Base-by-base conservation (phyloP, 768 basidiomycete genomes). In the Collybia nuda region DNA sequence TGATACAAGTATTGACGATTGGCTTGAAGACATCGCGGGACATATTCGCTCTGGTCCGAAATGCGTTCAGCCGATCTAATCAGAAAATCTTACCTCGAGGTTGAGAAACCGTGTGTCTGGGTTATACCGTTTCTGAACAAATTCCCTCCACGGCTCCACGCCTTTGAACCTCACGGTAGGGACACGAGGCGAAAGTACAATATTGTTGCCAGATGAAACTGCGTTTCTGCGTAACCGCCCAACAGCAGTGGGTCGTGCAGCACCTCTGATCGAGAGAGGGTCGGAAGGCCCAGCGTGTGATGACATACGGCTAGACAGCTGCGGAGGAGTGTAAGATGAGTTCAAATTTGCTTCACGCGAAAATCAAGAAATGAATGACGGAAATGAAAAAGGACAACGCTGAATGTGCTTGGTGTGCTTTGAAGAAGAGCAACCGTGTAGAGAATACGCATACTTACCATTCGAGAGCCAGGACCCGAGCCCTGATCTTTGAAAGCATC, bases 121-220 rank as follows among this genome's bases (percentile, higher is more conserved):
- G 66, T 90, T 84, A 77, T 82, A 94, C 44, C 92, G 78, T 52
- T 74, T 81, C 54, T 81, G 68, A 35, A 94, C 85, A 58, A 93
- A 78, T 58, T 87, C 80, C 60, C 78, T 77, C 88, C 90, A 91
- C n/a, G 81, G 66, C 50, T 89, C 85, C 22, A 93, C 68, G 22
- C 66, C 71, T 67, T 67, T 74, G 15, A 40, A 32, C 28, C 53
- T 61, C 28, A 48, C 36, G 8, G 12, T 50, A 52, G 26, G 48
- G 17, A 22, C 48, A 19, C 46, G 46, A 11, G 37, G 29, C 5
- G 28, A 28, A 3, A 35, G 21, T 12, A 46, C 37, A 17, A 23
- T 15, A 54, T 58, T 52, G 44, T 56, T 52, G 40, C 56, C 46
- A 22, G 51, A 44, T 7, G 76, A 69, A 22, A 81, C 71, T 12